Evolutionary conservation across 2,329 filamentous ascomycete genomes (phyloP), one percentile per base, ranked within the genome.

Genomic region (Chrysosporium queenslandicum): DNA sequence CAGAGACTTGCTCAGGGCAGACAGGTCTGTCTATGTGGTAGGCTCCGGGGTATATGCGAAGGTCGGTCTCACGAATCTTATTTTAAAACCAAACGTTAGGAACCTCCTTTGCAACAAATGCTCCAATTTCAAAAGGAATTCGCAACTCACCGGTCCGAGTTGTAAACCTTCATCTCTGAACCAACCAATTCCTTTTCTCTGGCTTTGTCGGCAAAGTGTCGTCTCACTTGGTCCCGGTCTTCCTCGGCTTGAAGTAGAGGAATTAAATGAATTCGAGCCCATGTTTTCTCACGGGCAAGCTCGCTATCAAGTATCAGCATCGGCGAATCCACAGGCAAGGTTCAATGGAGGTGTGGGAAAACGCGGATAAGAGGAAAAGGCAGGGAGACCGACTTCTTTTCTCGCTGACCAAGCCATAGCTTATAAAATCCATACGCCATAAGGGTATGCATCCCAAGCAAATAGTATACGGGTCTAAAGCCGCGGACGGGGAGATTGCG

Each of bases 281-380:
- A 98, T 81, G 95, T 92, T 78, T 97, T 98, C 68, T 98, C 92
- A 63, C 92, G 87, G 58, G 83, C 87, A 60, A 95, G 83, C 73
- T 98, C 92, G 66, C 90, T 96, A 63, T 53, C 23, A 0, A 12
- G 3, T 36, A 45, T 51, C 21, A 51, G 41, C 29, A 45, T 16
- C 16, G n/a, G 11, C 11, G 11, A 14, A 4, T 34, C 21, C n/a
- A 42, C 18, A 29, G 18, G 12, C 11, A 20, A 42, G 25, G 14
- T 27, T 16, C 14, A 21, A 16, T 25, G 12, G 16, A 11, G 20
- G 3, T 27, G 12, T 4, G 2, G 18, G 27, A 25, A 11, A 41
- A 32, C 16, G 14, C 16, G 50, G 14, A 32, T 29, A 30, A 29
- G 32, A 18, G 16, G n/a, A 16, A 30, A 12, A 11, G 32, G n/a